phyloP scores from a whole-genome alignment of 805 yeast species.

The Suhomyces prunicola region DNA sequence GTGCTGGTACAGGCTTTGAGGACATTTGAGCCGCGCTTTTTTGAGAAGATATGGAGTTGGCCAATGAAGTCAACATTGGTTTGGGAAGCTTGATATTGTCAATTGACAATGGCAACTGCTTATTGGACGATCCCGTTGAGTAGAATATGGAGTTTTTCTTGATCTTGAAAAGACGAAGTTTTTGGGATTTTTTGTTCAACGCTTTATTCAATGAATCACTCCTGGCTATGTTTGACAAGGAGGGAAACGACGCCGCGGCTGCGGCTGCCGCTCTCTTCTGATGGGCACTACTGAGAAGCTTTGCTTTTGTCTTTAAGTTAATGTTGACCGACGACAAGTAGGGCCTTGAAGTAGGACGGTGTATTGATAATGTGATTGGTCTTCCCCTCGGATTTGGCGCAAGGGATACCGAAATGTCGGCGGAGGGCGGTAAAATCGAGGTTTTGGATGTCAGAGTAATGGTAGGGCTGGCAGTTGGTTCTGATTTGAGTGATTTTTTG shows the following conservation, averaged over 20 bases:
- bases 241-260: conserved; percentile 8
- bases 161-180: conserved; percentile 37
- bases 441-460: neutral
- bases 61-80: conserved; percentile 8
- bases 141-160: conserved; percentile 35
- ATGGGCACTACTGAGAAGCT: conserved; percentile 5
- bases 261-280: conserved; percentile 1
- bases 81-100: conserved; percentile 9
- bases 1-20: neutral
- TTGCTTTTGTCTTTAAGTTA: conserved; percentile 19
- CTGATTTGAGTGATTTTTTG: neutral
- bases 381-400: neutral
- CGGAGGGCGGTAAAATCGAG: neutral
- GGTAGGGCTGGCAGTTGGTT: neutral
- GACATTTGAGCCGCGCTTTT: neutral
- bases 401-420: neutral
- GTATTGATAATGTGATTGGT: conserved; percentile 12
- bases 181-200: conserved; percentile 10
- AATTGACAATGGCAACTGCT: conserved; percentile 10
- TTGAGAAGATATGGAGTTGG: conserved; percentile 1
- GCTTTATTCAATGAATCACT: conserved; percentile 11
- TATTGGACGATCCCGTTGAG: conserved; percentile 6
- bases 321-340: conserved; percentile 18
- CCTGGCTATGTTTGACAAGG: conserved; percentile 22
- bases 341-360: conserved; percentile 10